Evolutionary conservation across 202 grass and related monocot genomes (phyloP), one percentile per base, ranked within the genome.

Genomic region (Elaeis oleifera): DNA sequence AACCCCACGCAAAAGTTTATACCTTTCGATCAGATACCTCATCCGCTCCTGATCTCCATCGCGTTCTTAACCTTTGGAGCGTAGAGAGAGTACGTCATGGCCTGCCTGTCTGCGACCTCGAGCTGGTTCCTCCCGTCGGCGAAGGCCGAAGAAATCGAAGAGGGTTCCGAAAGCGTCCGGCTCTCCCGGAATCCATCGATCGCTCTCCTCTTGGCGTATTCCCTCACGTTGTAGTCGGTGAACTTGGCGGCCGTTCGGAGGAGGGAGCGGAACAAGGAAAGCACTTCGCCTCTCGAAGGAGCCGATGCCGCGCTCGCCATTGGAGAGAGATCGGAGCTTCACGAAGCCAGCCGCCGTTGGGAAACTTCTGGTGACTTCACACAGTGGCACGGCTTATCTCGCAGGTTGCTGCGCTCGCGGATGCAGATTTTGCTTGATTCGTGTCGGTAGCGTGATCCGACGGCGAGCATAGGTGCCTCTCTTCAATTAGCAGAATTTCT

Each of bases 221-320:
- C 88, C 58, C 88, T 73, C 18, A 91, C 67, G 87, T 97, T 91
- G 84, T 91, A 97, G 78, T 91, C 87, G 14, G 76, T 74, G 71
- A 96, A 96, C 79, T 83, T 71, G 5, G 52, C 71, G 4, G 74
- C 79, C 0, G 87, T 83, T 60, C 84, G 87, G 56, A 89, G 73
- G 39, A 91, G 50, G 3, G 87, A 81, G 8, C 87, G 81, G 67
- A 91, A 85, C 19, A 96, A 74, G 19, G 81, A 68, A 23, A 96
- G 23, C 59, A 81, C 81, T 74, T 86, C 84, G 8, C 68, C 51
- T n/a, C 72, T 85, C n/a, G 74, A 24, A 55, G 86, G 87, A 29
- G 70, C 72, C 70, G 64, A 62, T 63, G 53, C 78, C 71, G 82
- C 80, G 75, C 74, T 72, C 55, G 75, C 51, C 50, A 70, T 49